These are phyloP conservation scores for Fraxinus xanthoxyloides DNA, from an alignment of 305 asterid genomes.

Conservation along the genomic window DNA sequence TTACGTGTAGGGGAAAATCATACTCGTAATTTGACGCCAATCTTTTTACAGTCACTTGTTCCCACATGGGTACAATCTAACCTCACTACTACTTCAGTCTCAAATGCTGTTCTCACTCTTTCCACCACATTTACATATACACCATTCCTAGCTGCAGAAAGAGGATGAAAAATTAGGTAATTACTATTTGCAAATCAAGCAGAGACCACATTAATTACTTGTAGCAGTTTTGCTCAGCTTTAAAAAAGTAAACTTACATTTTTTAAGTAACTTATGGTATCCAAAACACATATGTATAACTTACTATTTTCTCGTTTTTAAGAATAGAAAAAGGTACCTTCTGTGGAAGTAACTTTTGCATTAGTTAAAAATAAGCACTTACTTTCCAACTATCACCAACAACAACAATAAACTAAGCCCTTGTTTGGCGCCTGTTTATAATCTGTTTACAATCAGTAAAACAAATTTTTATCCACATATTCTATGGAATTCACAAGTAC, in stretches of 20 bases:
- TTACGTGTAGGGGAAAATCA: slow-evolving; percentile 10
- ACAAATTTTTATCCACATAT: neutral
- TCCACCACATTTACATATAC: slow-evolving; percentile 79
- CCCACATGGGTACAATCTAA: slow-evolving; percentile 78
- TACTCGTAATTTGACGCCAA: slow-evolving; percentile 88
- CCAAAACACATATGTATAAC: neutral
- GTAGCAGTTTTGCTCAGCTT: neutral
- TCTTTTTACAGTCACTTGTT: slow-evolving; percentile 76
- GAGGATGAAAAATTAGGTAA: slow-evolving; percentile 14
- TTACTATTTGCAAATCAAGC: neutral
- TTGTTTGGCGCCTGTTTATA: neutral
- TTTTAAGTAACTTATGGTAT: neutral
- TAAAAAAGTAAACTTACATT: neutral
- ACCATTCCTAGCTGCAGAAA: slow-evolving; percentile 73
- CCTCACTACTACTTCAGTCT: slow-evolving; percentile 66
- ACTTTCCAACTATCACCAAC: neutral
- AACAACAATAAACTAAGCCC: neutral
- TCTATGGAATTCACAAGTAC: neutral
- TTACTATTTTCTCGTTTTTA: neutral
- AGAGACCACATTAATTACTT: neutral
- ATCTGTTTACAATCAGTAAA: neutral
- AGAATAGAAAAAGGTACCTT: neutral
- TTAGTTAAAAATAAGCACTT: neutral
- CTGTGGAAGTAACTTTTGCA: neutral
- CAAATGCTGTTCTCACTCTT: slow-evolving; percentile 66